These are phyloP conservation scores for Coelastrella sp. DNA, from an alignment of 139 green algal genomes.

Conservation along the genomic window DNA sequence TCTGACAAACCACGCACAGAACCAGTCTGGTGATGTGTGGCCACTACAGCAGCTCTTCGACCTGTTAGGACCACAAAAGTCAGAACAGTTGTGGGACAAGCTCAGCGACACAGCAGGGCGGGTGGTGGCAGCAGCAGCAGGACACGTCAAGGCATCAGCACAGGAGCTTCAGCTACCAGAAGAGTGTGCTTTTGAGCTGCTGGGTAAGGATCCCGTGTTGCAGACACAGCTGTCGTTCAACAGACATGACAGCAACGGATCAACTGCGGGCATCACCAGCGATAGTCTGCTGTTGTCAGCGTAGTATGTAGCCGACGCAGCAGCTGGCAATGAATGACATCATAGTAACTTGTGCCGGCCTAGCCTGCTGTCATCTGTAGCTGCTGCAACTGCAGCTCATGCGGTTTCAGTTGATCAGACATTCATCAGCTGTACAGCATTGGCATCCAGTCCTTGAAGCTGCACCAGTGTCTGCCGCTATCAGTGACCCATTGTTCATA, in stretches of 20 bases:
- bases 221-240: no score
- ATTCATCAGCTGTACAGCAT: background rate
- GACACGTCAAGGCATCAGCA: slow-evolving; percentile 37
- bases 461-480: background rate
- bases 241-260: no score
- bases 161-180: background rate
- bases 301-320: background rate
- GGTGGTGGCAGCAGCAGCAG: slow-evolving; percentile 34
- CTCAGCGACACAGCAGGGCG: slow-evolving; percentile 37
- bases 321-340: background rate
- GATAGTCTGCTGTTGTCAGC: no score
- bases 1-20: slow-evolving; percentile 67
- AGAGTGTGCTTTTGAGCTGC: slow-evolving; percentile 48
- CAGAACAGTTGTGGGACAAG: background rate
- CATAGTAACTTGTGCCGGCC: no score
- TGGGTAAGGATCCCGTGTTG: background rate
- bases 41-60: slow-evolving; percentile 47
- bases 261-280: no score
- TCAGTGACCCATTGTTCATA: background rate
- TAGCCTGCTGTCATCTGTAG: no score
- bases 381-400: no score
- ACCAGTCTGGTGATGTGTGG: slow-evolving; percentile 61
- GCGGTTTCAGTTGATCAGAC: no score
- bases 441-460: background rate
- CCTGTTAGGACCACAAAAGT: slow-evolving; percentile 45